Base-by-base conservation (phyloP, 148 eudicot species). In the Mesembryanthemum crystallinum region DNA sequence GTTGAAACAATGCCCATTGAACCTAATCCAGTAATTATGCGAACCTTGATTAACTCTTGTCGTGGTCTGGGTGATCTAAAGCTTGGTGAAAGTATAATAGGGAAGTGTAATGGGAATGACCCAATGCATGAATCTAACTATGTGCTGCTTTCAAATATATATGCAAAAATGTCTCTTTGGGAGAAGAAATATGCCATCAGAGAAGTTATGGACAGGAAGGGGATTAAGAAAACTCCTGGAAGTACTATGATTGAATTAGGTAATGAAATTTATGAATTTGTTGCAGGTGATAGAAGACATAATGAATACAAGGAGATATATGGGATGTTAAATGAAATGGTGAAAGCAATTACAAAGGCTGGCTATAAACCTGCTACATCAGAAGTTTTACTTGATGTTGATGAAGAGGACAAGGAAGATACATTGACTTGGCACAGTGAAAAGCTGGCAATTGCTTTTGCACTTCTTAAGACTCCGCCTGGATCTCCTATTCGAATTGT, bases 21-120 rank as follows among this genome's bases (percentile, higher is more conserved):
- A 51, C 96, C 93, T 52, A 89, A 89, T 75, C 81, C 87, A 4
- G 76, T 89, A 21, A 85, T 91, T 33, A 86, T 87, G 87, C 81
- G 91, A 78, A 83, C 89, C 37, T 75, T 91, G 59, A 75, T 89
- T 4, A 68, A 78, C 61, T 85, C 96, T 33, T 89, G 86, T 23
- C 82, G 83, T 65, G 82, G 79, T 63, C 84, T 86, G 39, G 89
- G 88, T 27, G 80, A 89, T 57, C 86, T 89, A 3, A 68, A 76
- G 64, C 82, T 91, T 47, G 83, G 85, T 54, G 91, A 91, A 80
- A 77, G 75, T 55, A 73, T 87, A 62, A 76, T 78, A 27, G 83
- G 83, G 64, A 79, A 65, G 70, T 72, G 87, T 23, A 87, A 84
- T 25, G 67, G 64, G 20, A 70, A 81, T 5, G 88, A 86, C 32